phyloP scores from a whole-genome alignment of 352 stramenopile species.

The Phytopythium mirpurense region DNA sequence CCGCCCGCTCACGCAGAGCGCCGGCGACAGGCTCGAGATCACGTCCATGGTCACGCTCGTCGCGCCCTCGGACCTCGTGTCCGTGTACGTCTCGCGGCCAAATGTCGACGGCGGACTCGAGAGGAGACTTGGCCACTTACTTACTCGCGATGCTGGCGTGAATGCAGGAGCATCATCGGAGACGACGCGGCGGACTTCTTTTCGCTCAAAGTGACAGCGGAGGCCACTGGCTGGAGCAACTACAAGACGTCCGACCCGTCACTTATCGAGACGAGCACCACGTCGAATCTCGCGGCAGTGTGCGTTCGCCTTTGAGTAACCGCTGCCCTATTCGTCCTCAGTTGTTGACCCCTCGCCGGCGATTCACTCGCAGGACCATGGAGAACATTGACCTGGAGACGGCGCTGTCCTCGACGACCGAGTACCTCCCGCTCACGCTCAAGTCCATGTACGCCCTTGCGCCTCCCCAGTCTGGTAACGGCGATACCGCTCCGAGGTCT shows the following conservation, averaged over 20 bases:
- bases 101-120: neutral
- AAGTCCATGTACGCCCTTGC: conserved; percentile 28
- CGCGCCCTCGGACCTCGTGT: conserved; percentile 23
- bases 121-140: neutral
- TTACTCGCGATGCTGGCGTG: neutral
- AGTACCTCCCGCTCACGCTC: conserved; percentile 41
- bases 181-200: conserved; percentile 9
- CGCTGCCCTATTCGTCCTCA: neutral
- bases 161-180: conserved; percentile 20
- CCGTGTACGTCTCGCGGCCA: conserved; percentile 14
- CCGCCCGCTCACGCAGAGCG: conserved; percentile 28
- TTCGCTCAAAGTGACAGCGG: conserved; percentile 32
- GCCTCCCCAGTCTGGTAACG: neutral
- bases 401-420: conserved; percentile 22
- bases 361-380: conserved; percentile 21
- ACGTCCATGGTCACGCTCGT: conserved; percentile 46
- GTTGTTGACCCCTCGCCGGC: neutral
- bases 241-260: conserved; percentile 26
- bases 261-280: conserved; percentile 32
- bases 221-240: conserved; percentile 35
- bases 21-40: conserved; percentile 30
- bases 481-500: neutral
- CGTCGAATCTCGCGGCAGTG: conserved; percentile 29
- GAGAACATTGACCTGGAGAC: conserved; percentile 37
- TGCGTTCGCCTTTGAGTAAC: conserved; percentile 8